Evolutionary conservation across 441 rosid genomes (phyloP), one percentile per base, ranked within the genome.

Genomic region (Eutrema salsugineum): DNA sequence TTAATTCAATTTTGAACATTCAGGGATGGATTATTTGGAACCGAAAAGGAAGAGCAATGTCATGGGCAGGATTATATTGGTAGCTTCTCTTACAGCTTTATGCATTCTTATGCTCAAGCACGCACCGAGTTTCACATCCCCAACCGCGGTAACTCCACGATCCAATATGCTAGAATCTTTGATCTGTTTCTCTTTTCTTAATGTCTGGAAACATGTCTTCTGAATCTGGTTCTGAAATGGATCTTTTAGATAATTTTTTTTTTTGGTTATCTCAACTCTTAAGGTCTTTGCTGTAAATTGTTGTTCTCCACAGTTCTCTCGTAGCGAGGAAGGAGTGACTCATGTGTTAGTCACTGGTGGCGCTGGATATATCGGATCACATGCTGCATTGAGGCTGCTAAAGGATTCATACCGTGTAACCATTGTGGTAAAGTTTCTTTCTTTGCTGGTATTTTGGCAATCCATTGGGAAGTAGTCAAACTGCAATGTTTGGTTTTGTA

Each of bases 351-450:
- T 94, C 71, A 94, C 98, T 0, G 98, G 98, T 35, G 98, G 98
- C 36, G 98, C 98, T 53, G 97, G 98, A 44, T 94, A 87, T 68
- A 94, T 94, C n/a, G 99, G 97, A 68, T 94, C 99, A 61, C 99
- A 94, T 80, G 97, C 99, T 74, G 80, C 97, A 6, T 63, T 88
- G 78, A 84, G 95, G 57, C 90, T 94, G 57, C 76, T 94, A 43
- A 91, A 77, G 72, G 98, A 94, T 64, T 83, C 87, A n/a, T 78
- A 89, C 80, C 88, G 96, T 42, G 97, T 94, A 1, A 89, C 98
- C 15, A 82, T 94, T 53, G 93, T 91, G 88, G 98, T 94, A 91
- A 33, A 81, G 47, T 19, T 53, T 66, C 55, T 8, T 46, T 28
- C 39, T 59, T 53, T 35, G 11, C 24, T 20, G 4, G 11, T 46